Evolutionary conservation across 805 yeast genomes (phyloP).

Genomic region (Kluyveromyces dobzhanskii): DNA sequence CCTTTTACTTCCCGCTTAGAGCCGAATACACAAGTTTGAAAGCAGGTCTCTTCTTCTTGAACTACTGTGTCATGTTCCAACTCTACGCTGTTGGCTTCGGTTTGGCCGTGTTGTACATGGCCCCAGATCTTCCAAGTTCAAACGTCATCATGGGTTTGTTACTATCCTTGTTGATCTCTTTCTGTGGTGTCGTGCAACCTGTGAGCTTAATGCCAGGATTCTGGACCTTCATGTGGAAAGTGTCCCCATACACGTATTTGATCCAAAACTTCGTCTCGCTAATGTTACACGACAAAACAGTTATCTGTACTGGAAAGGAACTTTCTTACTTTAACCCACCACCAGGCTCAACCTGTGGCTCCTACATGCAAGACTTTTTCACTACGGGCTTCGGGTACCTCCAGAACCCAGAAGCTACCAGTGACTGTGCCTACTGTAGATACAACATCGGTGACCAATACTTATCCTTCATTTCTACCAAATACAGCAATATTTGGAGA

Average conservation of each 20-base stretch:
- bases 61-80: constrained; percentile 38
- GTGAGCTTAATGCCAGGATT: constrained; percentile 58
- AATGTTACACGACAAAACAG: constrained; percentile 42
- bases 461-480: constrained; percentile 35
- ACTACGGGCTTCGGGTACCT: constrained; percentile 44
- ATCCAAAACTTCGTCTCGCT: constrained; percentile 45
- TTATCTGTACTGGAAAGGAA: constrained; percentile 43
- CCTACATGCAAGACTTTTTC: constrained; percentile 41
- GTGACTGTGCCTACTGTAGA: constrained; percentile 42
- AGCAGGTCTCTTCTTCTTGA: constrained; percentile 41
- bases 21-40: constrained; percentile 34
- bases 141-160: constrained; percentile 48
- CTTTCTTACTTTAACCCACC: constrained; percentile 46
- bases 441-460: constrained; percentile 41
- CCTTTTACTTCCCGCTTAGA: constrained; percentile 43
- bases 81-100: constrained; percentile 41
- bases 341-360: constrained; percentile 53
- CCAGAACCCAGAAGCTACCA: constrained; percentile 40
- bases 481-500: constrained; percentile 51
- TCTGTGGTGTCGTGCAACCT: constrained; percentile 65
- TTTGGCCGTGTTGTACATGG: constrained; percentile 43
- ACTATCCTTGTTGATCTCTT: constrained; percentile 50
- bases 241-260: constrained; percentile 66
- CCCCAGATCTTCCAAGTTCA: constrained; percentile 63
- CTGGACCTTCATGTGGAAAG: constrained; percentile 79